These are phyloP conservation scores for Apiospora koreana DNA, from an alignment of 2,329 filamentous ascomycete species.

Conservation along the genomic window DNA sequence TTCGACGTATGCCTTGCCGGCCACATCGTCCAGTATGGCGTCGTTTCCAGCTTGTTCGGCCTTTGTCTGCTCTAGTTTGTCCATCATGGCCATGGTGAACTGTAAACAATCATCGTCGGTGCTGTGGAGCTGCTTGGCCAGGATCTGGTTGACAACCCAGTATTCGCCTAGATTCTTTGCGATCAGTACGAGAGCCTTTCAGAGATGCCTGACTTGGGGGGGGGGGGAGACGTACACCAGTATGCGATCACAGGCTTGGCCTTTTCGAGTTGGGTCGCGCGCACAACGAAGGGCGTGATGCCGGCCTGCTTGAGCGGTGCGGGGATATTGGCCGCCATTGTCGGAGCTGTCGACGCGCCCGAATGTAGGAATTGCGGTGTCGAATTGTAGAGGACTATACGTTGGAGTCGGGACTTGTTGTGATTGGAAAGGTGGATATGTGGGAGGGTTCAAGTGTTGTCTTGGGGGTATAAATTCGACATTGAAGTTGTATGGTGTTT, in stretches of 20 bases:
- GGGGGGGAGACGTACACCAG: slow-evolving; percentile 68
- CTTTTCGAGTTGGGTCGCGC: slow-evolving; percentile 81
- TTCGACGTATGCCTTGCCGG: slow-evolving; percentile 89
- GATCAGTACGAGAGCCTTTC: slow-evolving; percentile 21
- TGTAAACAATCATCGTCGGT: slow-evolving; percentile 74
- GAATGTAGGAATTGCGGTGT: background rate
- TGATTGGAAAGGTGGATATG: background rate
- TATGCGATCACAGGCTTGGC: slow-evolving; percentile 89
- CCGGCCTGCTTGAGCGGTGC: slow-evolving; percentile 76
- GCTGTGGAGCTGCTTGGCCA: slow-evolving; percentile 77
- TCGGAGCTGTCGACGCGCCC: slow-evolving; percentile 16
- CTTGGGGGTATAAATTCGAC: background rate
- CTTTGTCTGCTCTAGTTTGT: slow-evolving; percentile 86
- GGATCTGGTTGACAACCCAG: slow-evolving; percentile 90
- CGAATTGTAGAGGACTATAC: no score
- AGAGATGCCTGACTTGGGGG: background rate
- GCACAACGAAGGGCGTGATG: slow-evolving; percentile 78
- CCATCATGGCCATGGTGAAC: slow-evolving; percentile 85
- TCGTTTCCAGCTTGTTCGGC: slow-evolving; percentile 74
- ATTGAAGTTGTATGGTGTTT: background rate
- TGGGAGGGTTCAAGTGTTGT: background rate
- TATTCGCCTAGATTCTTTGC: slow-evolving; percentile 71
- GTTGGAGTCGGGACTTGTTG: background rate
- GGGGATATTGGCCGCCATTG: slow-evolving; percentile 74
- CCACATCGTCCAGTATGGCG: slow-evolving; percentile 80